These are phyloP conservation scores for Tinospora cordifolia DNA, from an alignment of 164 flowering plant species.

Conservation along the genomic window DNA sequence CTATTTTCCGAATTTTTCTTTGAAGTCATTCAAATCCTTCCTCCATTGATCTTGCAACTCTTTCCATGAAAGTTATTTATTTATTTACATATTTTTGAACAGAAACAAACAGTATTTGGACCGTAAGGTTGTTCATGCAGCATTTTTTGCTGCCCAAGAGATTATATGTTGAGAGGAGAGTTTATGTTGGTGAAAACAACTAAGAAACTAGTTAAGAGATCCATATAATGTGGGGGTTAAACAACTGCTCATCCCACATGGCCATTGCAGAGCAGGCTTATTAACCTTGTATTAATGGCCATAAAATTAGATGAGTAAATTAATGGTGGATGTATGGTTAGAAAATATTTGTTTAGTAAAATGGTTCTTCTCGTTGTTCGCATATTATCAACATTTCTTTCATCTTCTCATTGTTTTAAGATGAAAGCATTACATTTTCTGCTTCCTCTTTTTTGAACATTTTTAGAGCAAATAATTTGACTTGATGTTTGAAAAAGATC, in stretches of 20 bases:
- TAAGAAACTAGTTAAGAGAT: too few species aligned
- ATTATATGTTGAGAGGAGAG: too few species aligned
- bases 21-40: neutral
- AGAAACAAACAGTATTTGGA: too few species aligned
- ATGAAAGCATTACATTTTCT: neutral
- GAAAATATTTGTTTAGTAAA: neutral
- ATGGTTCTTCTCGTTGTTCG: neutral
- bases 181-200: too few species aligned
- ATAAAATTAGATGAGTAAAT: neutral
- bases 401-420: neutral
- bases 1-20: neutral
- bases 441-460: neutral
- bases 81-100: too few species aligned
- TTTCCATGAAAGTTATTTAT: too few species aligned
- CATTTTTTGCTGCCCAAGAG: too few species aligned
- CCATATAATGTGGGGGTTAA: too few species aligned
- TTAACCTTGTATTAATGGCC: neutral
- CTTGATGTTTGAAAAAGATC: neutral
- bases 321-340: neutral
- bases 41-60: too few species aligned
- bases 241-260: too few species aligned
- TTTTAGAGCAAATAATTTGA: neutral
- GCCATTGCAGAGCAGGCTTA: too few species aligned
- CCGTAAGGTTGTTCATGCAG: too few species aligned
- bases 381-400: neutral